These are phyloP conservation scores for Chloranthus sessilifolius DNA, from an alignment of 164 flowering plant species.

Conservation along the genomic window DNA sequence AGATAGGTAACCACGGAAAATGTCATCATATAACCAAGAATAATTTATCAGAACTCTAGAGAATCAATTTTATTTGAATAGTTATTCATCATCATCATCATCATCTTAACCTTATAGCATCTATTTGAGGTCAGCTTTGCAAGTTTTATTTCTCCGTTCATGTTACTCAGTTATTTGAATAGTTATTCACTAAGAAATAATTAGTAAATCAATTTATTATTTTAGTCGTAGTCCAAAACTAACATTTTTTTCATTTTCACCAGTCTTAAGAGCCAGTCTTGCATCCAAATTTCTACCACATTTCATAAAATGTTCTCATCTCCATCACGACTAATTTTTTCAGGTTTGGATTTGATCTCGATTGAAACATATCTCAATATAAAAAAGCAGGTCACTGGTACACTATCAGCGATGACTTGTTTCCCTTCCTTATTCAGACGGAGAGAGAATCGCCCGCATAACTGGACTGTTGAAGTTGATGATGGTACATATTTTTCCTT, in stretches of 20 bases:
- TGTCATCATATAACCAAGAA: too few species aligned
- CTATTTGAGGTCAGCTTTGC: too few species aligned
- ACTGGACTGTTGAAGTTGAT: slow-evolving; percentile 27
- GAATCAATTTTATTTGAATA: too few species aligned
- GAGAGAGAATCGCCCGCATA: slow-evolving; percentile 15
- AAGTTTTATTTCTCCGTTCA: too few species aligned
- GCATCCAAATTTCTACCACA: neutral
- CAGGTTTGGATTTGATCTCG: neutral
- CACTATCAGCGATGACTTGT: slow-evolving; percentile 45
- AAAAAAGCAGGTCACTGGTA: slow-evolving; percentile 1
- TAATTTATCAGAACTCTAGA: too few species aligned
- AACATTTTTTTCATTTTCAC: neutral
- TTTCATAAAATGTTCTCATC: neutral
- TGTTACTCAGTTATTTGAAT: too few species aligned
- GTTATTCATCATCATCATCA: too few species aligned
- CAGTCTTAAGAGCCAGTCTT: neutral
- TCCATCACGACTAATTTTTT: neutral
- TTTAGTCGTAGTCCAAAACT: neutral
- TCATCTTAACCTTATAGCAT: too few species aligned
- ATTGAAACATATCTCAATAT: neutral
- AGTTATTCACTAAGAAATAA: neutral
- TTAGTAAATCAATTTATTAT: neutral
- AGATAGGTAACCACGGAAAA: too few species aligned
- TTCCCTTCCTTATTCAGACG: slow-evolving; percentile 35
- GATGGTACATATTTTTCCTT: slow-evolving; percentile 35